Percentiles rank a stretch among this genome's conserved stretches.
Conservation (phyloP, 805 yeast species). For the Wickerhamia fluorescens region DNA sequence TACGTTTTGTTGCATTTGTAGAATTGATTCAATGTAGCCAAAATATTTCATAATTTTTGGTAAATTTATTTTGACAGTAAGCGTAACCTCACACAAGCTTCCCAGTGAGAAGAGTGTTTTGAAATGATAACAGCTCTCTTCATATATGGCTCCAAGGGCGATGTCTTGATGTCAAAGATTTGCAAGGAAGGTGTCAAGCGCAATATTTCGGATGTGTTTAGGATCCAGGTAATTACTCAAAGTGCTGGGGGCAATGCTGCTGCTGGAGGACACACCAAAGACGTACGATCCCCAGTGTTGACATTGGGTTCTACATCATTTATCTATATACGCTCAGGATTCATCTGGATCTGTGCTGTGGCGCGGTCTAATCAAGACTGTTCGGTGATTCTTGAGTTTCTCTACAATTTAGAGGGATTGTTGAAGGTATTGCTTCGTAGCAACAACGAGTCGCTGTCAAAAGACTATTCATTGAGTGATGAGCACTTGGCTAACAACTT, state of each 20-base stretch:
- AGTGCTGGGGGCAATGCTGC: conserved; percentile 26
- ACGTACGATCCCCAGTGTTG: conserved; percentile 39
- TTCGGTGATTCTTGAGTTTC: conserved; percentile 68
- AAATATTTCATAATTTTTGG: too few relatives aligned
- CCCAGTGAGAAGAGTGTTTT: too few relatives aligned
- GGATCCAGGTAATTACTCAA: conserved; percentile 87
- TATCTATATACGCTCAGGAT: conserved; percentile 57
- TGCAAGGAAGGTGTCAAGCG: conserved; percentile 71
- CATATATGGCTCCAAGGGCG: conserved; percentile 74
- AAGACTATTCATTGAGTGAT: conserved; percentile 14
- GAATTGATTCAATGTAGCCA: too few relatives aligned
- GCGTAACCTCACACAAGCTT: too few relatives aligned
- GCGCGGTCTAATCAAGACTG: conserved; percentile 86
- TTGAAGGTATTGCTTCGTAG: conserved; percentile 29
- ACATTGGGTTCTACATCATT: conserved; percentile 93
- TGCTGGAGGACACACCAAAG: conserved; percentile 11
- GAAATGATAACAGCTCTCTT: conserved; percentile 79
- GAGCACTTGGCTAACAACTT: conserved; percentile 58
- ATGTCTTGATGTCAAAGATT: conserved; percentile 67
- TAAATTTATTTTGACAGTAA: too few relatives aligned
- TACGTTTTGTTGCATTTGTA: too few relatives aligned
- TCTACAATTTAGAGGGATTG: conserved; percentile 53
- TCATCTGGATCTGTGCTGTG: conserved; percentile 81
- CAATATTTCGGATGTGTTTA: conserved; percentile 77
- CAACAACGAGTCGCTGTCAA: conserved; percentile 5